phyloP scores from a whole-genome alignment of 306 rosid species.

The Sesbania bispinosa region DNA sequence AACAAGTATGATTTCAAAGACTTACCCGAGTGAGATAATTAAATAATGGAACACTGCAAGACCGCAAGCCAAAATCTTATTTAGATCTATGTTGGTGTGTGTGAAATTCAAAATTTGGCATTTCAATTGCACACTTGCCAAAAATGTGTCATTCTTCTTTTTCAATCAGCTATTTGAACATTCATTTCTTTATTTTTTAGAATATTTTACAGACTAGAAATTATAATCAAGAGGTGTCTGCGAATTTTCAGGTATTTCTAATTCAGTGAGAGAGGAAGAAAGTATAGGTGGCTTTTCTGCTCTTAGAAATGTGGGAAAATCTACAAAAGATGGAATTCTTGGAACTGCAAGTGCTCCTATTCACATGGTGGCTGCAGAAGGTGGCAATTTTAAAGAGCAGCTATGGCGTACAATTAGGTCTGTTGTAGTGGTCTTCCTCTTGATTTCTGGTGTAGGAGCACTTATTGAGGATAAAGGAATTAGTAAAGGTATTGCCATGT shows the following conservation, averaged over 20 bases:
- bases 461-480: slow-evolving; percentile 83
- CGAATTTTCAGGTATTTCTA: slow-evolving; percentile 53
- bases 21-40: neutral
- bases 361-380: slow-evolving; percentile 79
- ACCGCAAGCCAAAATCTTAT: neutral
- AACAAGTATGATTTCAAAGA: neutral
- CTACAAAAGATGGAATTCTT: slow-evolving; percentile 53
- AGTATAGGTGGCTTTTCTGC: slow-evolving; percentile 49
- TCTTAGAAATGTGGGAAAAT: slow-evolving; percentile 52
- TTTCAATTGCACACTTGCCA: neutral
- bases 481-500: slow-evolving; percentile 61
- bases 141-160: slow-evolving; percentile 1
- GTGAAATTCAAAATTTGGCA: neutral
- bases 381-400: slow-evolving; percentile 74
- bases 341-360: slow-evolving; percentile 75
- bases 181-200: slow-evolving; percentile 18
- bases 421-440: slow-evolving; percentile 57
- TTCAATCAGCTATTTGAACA: neutral
- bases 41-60: neutral
- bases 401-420: slow-evolving; percentile 75
- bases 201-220: neutral
- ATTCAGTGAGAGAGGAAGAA: slow-evolving; percentile 51
- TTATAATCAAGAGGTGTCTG: slow-evolving; percentile 19
- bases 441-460: slow-evolving; percentile 82
- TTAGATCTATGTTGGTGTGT: slow-evolving; percentile 8